Evolutionary conservation across 805 yeast species (phyloP).

Genomic region (Metschnikowia reukaufii): DNA sequence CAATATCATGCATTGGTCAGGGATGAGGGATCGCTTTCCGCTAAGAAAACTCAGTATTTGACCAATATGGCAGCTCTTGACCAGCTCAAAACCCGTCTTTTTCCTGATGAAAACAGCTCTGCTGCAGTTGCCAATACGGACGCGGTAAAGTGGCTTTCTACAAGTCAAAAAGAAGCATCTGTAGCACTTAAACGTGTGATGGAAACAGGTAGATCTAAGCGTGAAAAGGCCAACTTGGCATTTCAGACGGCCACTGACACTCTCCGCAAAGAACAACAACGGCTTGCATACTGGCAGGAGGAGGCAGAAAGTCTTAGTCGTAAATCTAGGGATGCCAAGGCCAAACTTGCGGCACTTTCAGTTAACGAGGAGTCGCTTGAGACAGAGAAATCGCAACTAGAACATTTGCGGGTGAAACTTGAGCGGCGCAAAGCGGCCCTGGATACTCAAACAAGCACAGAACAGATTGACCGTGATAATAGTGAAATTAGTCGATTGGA

Average conservation of each 20-base stretch:
- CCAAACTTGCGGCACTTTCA: constrained; percentile 36
- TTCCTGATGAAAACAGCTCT: background rate
- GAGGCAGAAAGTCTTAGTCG: constrained; percentile 39
- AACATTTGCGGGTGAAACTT: constrained; percentile 36
- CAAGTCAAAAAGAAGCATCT: background rate
- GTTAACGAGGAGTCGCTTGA: constrained; percentile 50
- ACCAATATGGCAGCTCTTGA: constrained; percentile 15
- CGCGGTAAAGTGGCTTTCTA: background rate
- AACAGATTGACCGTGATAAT: constrained; percentile 39
- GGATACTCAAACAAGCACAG: constrained; percentile 28
- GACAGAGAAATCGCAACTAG: constrained; percentile 44
- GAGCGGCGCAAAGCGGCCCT: constrained; percentile 21
- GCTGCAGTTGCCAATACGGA: background rate
- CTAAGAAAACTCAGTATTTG: constrained; percentile 39
- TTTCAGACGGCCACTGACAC: constrained; percentile 23
- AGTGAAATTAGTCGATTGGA: constrained; percentile 32
- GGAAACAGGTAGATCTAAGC: background rate
- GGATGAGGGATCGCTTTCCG: constrained; percentile 50
- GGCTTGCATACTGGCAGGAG: constrained; percentile 36
- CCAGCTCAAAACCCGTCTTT: background rate
- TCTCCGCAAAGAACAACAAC: constrained; percentile 44
- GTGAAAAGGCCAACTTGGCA: constrained; percentile 2
- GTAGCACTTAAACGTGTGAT: background rate
- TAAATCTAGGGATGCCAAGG: constrained; percentile 39
- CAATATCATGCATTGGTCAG: constrained; percentile 38